Evolutionary conservation across 1,284 basidiomycete species (phyloP), one percentile per base, ranked within the genome.

Genomic region (Gastroboletus turbinatus): DNA sequence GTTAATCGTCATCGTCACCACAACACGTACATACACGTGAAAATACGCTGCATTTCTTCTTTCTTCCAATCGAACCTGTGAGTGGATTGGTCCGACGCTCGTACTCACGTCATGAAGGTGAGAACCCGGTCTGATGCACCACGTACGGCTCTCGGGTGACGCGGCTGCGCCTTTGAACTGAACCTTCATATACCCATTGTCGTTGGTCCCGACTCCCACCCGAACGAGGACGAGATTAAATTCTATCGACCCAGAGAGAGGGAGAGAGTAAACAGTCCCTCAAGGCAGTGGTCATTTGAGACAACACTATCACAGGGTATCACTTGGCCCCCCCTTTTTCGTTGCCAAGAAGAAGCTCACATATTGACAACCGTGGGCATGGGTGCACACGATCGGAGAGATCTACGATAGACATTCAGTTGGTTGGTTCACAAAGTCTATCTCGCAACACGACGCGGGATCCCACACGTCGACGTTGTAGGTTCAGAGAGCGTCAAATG

Each of bases 351-450:
- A 3, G 21, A 50, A 9, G 2, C 49, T 29, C 49, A 50, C 49
- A n/a, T 50, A 10, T 27, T 48, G 46, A 48, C 50, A 51, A 35
- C 30, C 50, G 50, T 51, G 32, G 51, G 50, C 30, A 27, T 9
- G n/a, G 6, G 50, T 52, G 16, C 50, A 17, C 27, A 29, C 27
- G 23, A 4, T 27, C 19, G 23, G n/a, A 27, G 16, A 29, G 51
- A 54, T 53, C 52, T 36, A 27, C n/a, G 51, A 40, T 47, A 23
- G 10, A 36, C 49, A 27, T 29, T 14, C n/a, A n/a, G n/a, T 38
- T 16, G 33, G 17, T 5, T 7, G 16, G 47, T 49, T 49, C 32
- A 17, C 30, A 44, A 44, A 46, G 46, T 23, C 35, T 47, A 47
- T 42, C 19, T 48, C 10, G 8, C 46, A 27, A 19, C n/a, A 14